Evolutionary conservation across 257 asterid species (phyloP).

Genomic region (Euphrasia confusa): DNA sequence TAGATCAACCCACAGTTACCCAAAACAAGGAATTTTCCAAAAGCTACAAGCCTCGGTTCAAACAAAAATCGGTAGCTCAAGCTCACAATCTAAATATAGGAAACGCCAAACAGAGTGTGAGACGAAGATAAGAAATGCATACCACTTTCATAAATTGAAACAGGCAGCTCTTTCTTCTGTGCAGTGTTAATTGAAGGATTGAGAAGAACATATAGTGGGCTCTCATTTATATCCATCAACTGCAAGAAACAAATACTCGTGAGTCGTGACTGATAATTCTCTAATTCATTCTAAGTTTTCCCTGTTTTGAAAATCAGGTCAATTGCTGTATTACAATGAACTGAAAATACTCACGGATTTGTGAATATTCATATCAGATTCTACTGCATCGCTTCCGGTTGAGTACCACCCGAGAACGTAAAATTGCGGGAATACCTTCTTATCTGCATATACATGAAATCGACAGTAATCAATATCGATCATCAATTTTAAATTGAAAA

Average conservation of each 20-base stretch:
- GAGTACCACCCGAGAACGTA: constrained; percentile 96
- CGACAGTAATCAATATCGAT: constrained; percentile 18
- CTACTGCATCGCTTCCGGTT: constrained; percentile 87
- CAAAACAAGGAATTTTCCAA: no score
- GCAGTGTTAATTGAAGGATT: constrained; percentile 70
- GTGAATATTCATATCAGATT: constrained; percentile 85
- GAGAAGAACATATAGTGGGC: constrained; percentile 75
- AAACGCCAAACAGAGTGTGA: not conserved
- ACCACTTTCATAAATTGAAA: constrained; percentile 45
- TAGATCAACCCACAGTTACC: constrained; percentile 31
- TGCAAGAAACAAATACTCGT: constrained; percentile 24
- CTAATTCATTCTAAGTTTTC: no score
- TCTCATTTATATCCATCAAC: constrained; percentile 78
- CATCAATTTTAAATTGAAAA: constrained; percentile 2
- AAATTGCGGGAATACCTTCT: constrained; percentile 89
- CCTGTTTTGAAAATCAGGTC: no score
- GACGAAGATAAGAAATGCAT: not conserved
- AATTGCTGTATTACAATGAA: no score
- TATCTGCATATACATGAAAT: constrained; percentile 42
- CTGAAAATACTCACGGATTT: constrained; percentile 61
- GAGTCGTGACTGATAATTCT: no score
- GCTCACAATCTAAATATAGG: not conserved
- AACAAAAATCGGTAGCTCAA: not conserved
- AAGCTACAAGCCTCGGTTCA: no score
- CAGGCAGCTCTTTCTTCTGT: constrained; percentile 62